Conservation (phyloP, 148 eudicot genomes). For the Simmondsia chinensis region DNA sequence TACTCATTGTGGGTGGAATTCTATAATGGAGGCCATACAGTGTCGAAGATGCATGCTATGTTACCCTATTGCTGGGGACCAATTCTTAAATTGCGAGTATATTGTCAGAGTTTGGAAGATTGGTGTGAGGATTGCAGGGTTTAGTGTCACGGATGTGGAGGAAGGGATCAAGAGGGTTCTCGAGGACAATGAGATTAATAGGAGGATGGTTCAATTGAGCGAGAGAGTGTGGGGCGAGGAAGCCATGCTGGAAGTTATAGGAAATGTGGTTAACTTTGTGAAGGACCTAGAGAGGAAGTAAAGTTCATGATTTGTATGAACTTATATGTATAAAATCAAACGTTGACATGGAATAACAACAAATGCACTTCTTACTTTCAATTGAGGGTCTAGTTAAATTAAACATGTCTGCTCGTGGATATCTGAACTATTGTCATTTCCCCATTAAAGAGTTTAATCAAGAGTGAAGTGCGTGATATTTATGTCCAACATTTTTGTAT, state of each 20-base stretch:
- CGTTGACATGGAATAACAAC: too few relatives aligned
- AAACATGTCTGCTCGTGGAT: too few relatives aligned
- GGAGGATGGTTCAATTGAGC: slow-evolving; percentile 21
- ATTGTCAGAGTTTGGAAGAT: slow-evolving; percentile 52
- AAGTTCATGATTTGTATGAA: too few relatives aligned
- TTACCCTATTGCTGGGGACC: slow-evolving; percentile 76
- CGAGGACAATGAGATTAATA: slow-evolving; percentile 29
- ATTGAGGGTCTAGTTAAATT: too few relatives aligned
- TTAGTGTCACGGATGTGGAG: slow-evolving; percentile 26
- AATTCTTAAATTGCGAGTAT: slow-evolving; percentile 56
- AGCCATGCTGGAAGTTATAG: slow-evolving; percentile 14
- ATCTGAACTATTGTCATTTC: too few relatives aligned
- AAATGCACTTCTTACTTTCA: too few relatives aligned
- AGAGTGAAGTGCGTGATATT: too few relatives aligned
- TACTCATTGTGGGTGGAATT: slow-evolving; percentile 91
- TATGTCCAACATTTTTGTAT: too few relatives aligned
- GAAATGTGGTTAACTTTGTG: slow-evolving; percentile 25
- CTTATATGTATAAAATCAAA: too few relatives aligned
- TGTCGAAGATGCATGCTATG: slow-evolving; percentile 43
- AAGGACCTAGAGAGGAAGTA: slow-evolving; percentile 19
- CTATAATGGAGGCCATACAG: slow-evolving; percentile 64
- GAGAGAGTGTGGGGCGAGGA: slow-evolving; percentile 42
- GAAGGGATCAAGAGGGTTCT: slow-evolving; percentile 26
- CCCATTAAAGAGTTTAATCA: too few relatives aligned
- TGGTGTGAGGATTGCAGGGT: slow-evolving; percentile 42